Base-by-base conservation (phyloP, 2,329 filamentous ascomycete species). In the Microthyrium microscopicum region DNA sequence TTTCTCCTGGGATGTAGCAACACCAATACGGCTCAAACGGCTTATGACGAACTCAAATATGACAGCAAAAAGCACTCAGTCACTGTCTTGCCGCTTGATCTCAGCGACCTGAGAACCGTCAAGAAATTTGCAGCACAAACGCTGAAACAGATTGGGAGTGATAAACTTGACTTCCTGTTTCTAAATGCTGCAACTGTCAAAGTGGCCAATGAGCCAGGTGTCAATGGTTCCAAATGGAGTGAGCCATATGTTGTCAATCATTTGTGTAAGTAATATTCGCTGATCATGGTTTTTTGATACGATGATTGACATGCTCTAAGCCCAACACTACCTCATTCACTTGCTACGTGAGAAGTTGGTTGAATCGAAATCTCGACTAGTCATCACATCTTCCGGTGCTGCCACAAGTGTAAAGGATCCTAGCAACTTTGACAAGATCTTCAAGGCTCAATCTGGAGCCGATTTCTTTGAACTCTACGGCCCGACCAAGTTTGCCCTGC, bases 181-280 rank as follows among this genome's bases (percentile, higher is more conserved):
- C 47, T 69, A 18, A 68, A 68, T 36, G 66, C 66, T 0, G 66
- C 42, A 11, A 51, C 60, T n/a, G 48, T 42, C 19, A 55, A 55
- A n/a, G 40, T 40, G 1, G 49, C 56, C 0, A 47, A 54, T 7
- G 45, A 50, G 9, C 49, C 53, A 6, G 53, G 54, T 0, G 52
- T 56, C 0, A 41, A 55, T 33, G 59, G 58, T 3, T 61, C 57
- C 2, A 59, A 59, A 42, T 69, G 65, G 65, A 62, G 59, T 42
- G 61, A 68, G 45, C 25, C 54, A 0, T 56, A 61, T 20, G 46
- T 68, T 12, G 64, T 70, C 15, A 70, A 70, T 39, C 63, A 68
- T 36, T 51, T 68, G 6, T 60, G 64, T 36, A 54, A 70, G 1
- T 46, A 57, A 0, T 64, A 68, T 40, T 48, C 67, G 3, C 45